Evolutionary conservation across 1,139 yeast genomes (phyloP).

Genomic region (Scheffersomyces cryptocercus): DNA sequence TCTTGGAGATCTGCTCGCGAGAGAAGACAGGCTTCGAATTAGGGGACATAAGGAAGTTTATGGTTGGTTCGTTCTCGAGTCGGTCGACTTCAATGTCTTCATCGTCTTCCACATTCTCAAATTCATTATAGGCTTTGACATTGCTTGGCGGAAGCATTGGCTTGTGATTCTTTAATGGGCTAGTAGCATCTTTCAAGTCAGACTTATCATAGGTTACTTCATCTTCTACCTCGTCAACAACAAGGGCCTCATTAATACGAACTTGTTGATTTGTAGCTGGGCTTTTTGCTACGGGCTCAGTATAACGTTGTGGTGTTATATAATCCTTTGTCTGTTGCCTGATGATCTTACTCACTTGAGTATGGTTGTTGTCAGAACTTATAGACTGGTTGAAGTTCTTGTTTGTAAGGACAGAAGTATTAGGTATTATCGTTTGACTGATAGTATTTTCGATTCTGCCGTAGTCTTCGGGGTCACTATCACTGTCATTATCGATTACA

Average conservation of each 20-base stretch:
- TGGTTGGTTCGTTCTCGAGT: conserved; percentile 28
- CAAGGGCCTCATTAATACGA: conserved; percentile 19
- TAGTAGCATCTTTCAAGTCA: conserved; percentile 20
- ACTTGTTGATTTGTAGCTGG: conserved; percentile 41
- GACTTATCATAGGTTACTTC: conserved; percentile 6
- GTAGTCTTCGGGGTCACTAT: conserved; percentile 25
- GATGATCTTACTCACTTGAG: conserved; percentile 24
- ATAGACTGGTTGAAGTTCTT: conserved; percentile 2
- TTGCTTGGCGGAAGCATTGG: not conserved
- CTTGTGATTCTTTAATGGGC: conserved; percentile 23
- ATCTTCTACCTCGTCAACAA: conserved; percentile 8
- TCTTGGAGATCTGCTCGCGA: conserved; percentile 28
- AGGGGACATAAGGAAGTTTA: conserved; percentile 34
- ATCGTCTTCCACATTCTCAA: conserved; percentile 10
- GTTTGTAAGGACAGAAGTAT: conserved; percentile 8
- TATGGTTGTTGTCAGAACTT: conserved; percentile 14
- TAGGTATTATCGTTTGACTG: conserved; percentile 22
- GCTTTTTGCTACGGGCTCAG: conserved; percentile 45
- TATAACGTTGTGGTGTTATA: conserved; percentile 42
- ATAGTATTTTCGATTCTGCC: conserved; percentile 20
- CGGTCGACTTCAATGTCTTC: conserved; percentile 8
- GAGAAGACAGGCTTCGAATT: conserved; percentile 41
- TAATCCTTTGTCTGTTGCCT: conserved; percentile 17
- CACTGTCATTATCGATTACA: conserved; percentile 27
- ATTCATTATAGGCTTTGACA: not conserved